A percentile compares a stretch with the other conserved stretches of the same genome.
These are phyloP conservation scores for Wickerhamomyces tratensis DNA, from an alignment of 805 yeast species.

Conservation along the genomic window DNA sequence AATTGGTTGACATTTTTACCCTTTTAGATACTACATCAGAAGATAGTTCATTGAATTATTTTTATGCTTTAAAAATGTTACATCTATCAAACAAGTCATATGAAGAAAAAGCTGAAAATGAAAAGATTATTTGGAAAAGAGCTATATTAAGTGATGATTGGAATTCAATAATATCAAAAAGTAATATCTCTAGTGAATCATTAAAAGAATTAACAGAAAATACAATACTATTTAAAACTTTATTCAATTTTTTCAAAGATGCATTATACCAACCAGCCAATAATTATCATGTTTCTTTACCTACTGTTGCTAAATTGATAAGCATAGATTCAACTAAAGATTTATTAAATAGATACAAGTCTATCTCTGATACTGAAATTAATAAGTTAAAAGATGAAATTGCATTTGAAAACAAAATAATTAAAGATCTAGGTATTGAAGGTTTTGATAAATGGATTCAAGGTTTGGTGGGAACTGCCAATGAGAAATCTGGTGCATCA, in stretches of 20 bases:
- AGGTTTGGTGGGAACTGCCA: constrained; percentile 27
- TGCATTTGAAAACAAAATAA: constrained; percentile 12
- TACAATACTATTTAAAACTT: constrained; percentile 36
- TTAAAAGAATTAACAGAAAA: constrained; percentile 28
- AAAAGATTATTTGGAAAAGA: constrained; percentile 47
- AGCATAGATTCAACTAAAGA: constrained; percentile 10
- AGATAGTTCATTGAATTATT: constrained; percentile 21
- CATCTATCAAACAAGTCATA: constrained; percentile 23
- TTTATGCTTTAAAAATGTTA: constrained; percentile 41
- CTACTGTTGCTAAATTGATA: constrained; percentile 12
- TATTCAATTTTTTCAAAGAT: constrained; percentile 25
- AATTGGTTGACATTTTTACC: constrained; percentile 44
- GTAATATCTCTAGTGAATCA: constrained; percentile 31
- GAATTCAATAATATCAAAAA: constrained; percentile 26
- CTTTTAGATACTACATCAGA: constrained; percentile 27
- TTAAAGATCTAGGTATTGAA: constrained; percentile 5
- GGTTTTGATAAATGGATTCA: constrained; percentile 21
- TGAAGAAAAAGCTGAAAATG: constrained; percentile 23
- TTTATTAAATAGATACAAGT: constrained; percentile 12
- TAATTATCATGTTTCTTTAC: constrained; percentile 19
- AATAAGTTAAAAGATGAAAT: constrained; percentile 15
- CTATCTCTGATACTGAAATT: constrained; percentile 13
- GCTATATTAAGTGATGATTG: constrained; percentile 46
- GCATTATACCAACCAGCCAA: constrained; percentile 18
- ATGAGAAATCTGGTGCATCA: constrained; percentile 22